Percentiles rank a stretch among this genome's conserved stretches.
Conservation (phyloP, 1,284 basidiomycete species). For the Cutaneotrichosporon dermatis region DNA sequence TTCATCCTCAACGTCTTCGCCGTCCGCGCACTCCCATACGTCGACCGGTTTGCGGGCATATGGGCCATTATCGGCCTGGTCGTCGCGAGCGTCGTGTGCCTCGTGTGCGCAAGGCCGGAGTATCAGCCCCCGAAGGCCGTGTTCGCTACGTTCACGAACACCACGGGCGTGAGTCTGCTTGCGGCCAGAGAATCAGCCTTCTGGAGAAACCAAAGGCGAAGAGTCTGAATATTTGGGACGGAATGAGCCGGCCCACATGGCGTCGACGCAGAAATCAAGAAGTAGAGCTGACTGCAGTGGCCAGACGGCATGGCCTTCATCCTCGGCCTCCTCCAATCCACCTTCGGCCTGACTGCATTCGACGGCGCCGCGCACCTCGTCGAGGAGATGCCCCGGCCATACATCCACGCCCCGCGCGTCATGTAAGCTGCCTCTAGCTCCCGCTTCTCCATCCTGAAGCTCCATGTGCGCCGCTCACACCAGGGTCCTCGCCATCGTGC, state of each 20-base stretch:
- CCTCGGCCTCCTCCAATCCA: conserved; percentile 41
- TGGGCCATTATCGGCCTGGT: conserved; percentile 37
- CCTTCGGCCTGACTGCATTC: conserved; percentile 8
- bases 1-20: conserved; percentile 13
- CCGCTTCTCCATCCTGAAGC: too few species aligned
- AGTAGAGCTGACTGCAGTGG: conserved; percentile 2
- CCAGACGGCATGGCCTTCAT: conserved; percentile 38
- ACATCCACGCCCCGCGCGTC: conserved; percentile 29
- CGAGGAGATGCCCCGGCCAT: conserved; percentile 37
- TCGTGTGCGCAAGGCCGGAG: conserved; percentile 8
- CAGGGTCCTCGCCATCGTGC: conserved; percentile 26
- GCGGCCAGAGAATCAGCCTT: too few species aligned
- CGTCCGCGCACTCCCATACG: conserved; percentile 7
- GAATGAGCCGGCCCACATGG: too few species aligned
- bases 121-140: conserved; percentile 43
- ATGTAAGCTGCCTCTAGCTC: conserved; percentile 17
- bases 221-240: too few species aligned
- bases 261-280: too few species aligned
- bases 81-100: conserved; percentile 35
- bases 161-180: conserved; percentile 7
- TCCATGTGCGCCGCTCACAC: too few species aligned
- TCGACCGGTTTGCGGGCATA: conserved; percentile 26
- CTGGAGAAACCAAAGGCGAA: too few species aligned
- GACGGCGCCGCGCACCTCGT: conserved; percentile 42
- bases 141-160: conserved; percentile 41